Evolutionary conservation across 805 yeast genomes (phyloP), one percentile per base, ranked within the genome.

Genomic region (Saccharomyces cerevisiae): DNA sequence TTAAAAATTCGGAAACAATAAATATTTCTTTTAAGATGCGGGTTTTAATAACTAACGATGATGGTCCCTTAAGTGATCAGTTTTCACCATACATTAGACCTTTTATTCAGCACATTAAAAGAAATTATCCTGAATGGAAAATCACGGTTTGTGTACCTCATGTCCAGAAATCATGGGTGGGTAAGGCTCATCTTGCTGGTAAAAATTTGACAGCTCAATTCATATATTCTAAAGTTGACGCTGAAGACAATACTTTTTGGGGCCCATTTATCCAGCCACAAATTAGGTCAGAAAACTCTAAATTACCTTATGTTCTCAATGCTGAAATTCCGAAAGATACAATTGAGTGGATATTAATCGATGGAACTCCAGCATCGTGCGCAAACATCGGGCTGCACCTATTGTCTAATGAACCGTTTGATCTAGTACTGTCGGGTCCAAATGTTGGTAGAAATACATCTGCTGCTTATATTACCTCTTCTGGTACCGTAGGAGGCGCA

Each of bases 401-500:
- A 65, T 68, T 90, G 53, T 75, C 79, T 55, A 68, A 74, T 24
- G 74, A 78, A 48, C 71, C 73, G 1, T 81, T 91, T 24, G 97
- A 94, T 70, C 73, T 92, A 55, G 97, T 94, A 4, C 69, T 94
- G 24, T 87, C 96, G 53, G 99, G 99, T 0, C 99, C 99, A 6
- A 94, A 94, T 67, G 92, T 86, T 60, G 99, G 99, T 24, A 82
- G 96, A 66, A 94, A 94, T 70, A 84, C 96, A 1, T 82, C 92
- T 26, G 89, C 95, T 5, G 80, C 92, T 48, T 94, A 90, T 69
- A 87, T 90, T 53, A 78, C 94, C 62, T 83, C 97, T 4, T 85
- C 95, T 61, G 99, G 99, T 13, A 94, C 99, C 1, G 85, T 94
- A 17, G 99, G 99, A 27, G 98, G 96, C 3, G 94, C 97, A 0